Conservation (phyloP, 129 eudicot genomes). For the Erigeron canadensis region DNA sequence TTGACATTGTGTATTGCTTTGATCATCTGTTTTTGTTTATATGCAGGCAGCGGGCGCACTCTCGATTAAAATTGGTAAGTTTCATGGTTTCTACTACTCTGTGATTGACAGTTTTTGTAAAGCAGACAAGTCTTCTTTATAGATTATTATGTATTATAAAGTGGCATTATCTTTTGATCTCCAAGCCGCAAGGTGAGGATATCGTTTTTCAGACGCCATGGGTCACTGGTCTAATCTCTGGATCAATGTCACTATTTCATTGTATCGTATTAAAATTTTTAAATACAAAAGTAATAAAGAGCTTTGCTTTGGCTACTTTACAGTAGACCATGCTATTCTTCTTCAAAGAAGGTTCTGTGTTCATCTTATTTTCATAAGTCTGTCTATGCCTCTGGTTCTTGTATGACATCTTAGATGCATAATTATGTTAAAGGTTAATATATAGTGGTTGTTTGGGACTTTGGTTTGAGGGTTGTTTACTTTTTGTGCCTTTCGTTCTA, state of each 20-base stretch:
- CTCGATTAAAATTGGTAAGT: constrained; percentile 79
- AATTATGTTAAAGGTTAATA: not conserved
- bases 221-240: not conserved
- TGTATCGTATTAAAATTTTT: not conserved
- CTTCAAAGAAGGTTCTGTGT: not conserved
- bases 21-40: constrained; percentile 17
- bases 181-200: not conserved
- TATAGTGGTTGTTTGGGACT: not conserved
- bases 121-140: not conserved
- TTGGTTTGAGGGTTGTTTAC: constrained; percentile 16
- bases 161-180: not conserved
- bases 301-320: no score
- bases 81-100: constrained; percentile 17
- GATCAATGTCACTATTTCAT: not conserved
- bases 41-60: constrained; percentile 99
- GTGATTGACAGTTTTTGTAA: constrained; percentile 21
- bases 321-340: no score
- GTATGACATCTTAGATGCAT: no score
- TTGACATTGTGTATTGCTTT: constrained; percentile 7
- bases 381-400: not conserved
- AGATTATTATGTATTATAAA: not conserved
- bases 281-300: no score
- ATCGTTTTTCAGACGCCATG: not conserved
- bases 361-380: not conserved
- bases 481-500: constrained; percentile 1